Evolutionary conservation across 1,139 yeast genomes (phyloP).

Genomic region (Meyerozyma elateridarum): DNA sequence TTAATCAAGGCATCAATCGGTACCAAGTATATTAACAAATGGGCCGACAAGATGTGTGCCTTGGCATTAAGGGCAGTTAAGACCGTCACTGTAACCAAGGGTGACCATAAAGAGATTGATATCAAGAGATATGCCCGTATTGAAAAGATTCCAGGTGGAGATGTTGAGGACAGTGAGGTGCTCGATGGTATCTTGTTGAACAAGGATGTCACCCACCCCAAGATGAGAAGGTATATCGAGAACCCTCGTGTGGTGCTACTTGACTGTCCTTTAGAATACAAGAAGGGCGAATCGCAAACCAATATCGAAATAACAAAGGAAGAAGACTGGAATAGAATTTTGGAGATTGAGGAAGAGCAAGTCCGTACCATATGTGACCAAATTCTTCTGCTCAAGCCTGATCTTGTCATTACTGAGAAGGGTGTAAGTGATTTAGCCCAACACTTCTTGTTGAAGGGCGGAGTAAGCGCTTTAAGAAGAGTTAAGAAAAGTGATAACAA

Average conservation of each 20-base stretch:
- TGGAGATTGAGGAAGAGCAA: slow-evolving; percentile 98
- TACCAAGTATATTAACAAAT: slow-evolving; percentile 86
- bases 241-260: slow-evolving; percentile 85
- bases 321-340: slow-evolving; percentile 92
- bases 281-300: slow-evolving; percentile 98
- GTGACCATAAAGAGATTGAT: slow-evolving; percentile 80
- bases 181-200: slow-evolving; percentile 90
- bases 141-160: slow-evolving; percentile 97
- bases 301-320: slow-evolving; percentile 96
- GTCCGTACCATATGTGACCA: slow-evolving; percentile 83
- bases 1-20: slow-evolving; percentile 91
- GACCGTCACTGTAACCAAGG: slow-evolving; percentile 68
- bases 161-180: slow-evolving; percentile 81
- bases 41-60: slow-evolving; percentile 90
- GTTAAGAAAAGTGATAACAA: slow-evolving; percentile 94
- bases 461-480: slow-evolving; percentile 89
- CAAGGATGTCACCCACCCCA: slow-evolving; percentile 97
- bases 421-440: slow-evolving; percentile 98
- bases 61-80: slow-evolving; percentile 85
- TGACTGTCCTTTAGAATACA: slow-evolving; percentile 96
- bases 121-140: slow-evolving; percentile 88
- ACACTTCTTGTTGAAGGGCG: slow-evolving; percentile 90
- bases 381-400: slow-evolving; percentile 82
- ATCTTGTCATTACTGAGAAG: slow-evolving; percentile 93
- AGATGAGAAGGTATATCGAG: slow-evolving; percentile 85